Conservation (phyloP, 2,329 filamentous ascomycete species). For the Epichloe sibirici region DNA sequence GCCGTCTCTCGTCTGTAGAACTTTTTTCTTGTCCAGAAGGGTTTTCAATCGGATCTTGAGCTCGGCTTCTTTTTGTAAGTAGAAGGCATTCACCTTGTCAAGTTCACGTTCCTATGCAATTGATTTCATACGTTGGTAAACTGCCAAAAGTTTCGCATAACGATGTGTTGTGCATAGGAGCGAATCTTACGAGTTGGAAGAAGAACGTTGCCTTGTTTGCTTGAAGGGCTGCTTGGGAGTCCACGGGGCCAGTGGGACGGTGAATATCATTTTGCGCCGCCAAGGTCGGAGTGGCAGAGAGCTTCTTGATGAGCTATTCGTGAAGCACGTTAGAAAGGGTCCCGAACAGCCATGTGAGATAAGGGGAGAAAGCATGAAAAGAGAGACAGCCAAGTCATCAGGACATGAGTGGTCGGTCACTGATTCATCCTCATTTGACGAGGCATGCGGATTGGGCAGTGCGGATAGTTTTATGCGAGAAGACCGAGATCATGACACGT, state of each 20-base stretch:
- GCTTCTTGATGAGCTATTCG: conserved; percentile 86
- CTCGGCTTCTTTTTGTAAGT: conserved; percentile 96
- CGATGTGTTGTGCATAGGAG: not conserved
- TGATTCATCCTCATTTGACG: not conserved
- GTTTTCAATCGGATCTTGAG: conserved; percentile 89
- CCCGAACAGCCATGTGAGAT: not conserved
- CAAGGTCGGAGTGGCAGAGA: conserved; percentile 81
- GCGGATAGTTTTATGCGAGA: not conserved
- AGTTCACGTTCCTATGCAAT: conserved; percentile 74
- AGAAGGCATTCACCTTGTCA: conserved; percentile 97
- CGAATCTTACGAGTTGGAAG: conserved; percentile 69
- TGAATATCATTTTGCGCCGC: conserved; percentile 57
- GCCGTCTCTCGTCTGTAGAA: conserved; percentile 69
- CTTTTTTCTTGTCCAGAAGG: conserved; percentile 89
- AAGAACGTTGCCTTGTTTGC: conserved; percentile 99
- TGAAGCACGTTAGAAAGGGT: not conserved
- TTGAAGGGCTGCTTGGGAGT: conserved; percentile 82
- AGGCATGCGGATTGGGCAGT: not conserved
- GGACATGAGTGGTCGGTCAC: not conserved
- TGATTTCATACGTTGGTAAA: not conserved
- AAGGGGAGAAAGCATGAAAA: not conserved
- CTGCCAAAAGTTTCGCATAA: not conserved
- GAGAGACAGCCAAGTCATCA: not conserved
- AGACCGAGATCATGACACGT: not conserved
- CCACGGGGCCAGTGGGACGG: conserved; percentile 36